phyloP scores from a whole-genome alignment of 768 basidiomycete species.

The Coprinopsis strossmayeri region DNA sequence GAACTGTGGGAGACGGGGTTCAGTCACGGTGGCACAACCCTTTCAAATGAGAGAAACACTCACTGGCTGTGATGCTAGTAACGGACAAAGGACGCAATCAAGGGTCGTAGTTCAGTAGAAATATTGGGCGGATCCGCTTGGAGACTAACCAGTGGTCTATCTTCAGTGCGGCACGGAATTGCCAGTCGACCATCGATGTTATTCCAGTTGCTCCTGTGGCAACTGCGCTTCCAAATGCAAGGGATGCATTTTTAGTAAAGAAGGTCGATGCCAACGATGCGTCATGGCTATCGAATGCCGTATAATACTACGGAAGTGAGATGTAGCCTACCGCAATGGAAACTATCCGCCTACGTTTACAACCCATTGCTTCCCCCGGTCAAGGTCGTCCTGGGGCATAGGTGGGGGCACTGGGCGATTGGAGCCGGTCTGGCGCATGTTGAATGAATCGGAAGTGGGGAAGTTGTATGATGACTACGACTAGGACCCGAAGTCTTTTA shows the following conservation, averaged over 20 bases:
- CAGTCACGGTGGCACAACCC: too few relatives aligned
- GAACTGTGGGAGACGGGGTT: neutral
- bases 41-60: too few relatives aligned
- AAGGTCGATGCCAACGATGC: neutral
- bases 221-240: neutral
- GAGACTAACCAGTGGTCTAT: conserved; percentile 1
- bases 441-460: neutral
- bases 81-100: neutral
- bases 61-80: neutral
- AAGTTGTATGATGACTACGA: too few relatives aligned
- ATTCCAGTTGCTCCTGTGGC: neutral
- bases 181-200: neutral
- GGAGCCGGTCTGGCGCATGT: neutral
- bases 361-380: neutral
- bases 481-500: too few relatives aligned
- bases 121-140: neutral
- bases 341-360: neutral
- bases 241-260: neutral
- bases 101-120: neutral
- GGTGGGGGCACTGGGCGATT: neutral
- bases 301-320: neutral
- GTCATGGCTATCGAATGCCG: conserved; percentile 1
- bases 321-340: neutral
- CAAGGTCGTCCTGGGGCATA: neutral
- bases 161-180: neutral